Evolutionary conservation across 768 basidiomycete genomes (phyloP).

Genomic region (Hygrophorus russula): DNA sequence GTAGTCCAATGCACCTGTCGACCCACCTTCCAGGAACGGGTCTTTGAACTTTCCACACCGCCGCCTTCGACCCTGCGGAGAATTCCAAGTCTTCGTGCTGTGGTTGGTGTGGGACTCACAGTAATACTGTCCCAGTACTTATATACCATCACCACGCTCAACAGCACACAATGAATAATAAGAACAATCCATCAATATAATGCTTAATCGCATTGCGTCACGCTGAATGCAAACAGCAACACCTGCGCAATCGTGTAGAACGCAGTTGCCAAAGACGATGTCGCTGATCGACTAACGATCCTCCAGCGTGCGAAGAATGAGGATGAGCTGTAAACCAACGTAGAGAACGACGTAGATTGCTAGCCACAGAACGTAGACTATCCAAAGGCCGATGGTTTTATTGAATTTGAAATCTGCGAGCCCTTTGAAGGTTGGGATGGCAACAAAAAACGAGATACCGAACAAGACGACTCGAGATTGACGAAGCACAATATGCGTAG

Average conservation of each 20-base stretch:
- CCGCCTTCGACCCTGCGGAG: constrained; percentile 93
- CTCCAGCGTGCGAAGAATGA: constrained; percentile 94
- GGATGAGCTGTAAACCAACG: constrained; percentile 81
- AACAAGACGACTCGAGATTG: no score
- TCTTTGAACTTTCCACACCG: constrained; percentile 98
- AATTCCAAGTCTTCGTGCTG: constrained; percentile 95
- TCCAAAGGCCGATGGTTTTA: constrained; percentile 74
- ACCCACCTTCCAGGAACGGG: constrained; percentile 53
- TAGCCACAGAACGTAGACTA: constrained; percentile 87
- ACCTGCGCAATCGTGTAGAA: constrained; percentile 90
- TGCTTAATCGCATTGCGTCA: constrained; percentile 92
- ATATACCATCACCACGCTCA: constrained; percentile 99
- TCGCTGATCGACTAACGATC: constrained; percentile 97
- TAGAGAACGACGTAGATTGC: constrained; percentile 79
- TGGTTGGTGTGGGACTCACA: constrained; percentile 32
- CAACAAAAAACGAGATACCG: constrained; percentile 80
- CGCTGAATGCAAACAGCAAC: constrained; percentile 87
- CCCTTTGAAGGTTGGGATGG: constrained; percentile 91
- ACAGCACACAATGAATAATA: constrained; percentile 88
- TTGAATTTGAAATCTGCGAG: constrained; percentile 69
- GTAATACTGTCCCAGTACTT: constrained; percentile 99
- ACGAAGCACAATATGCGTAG: constrained; percentile 83
- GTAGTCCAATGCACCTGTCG: constrained; percentile 25
- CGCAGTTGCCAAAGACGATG: constrained; percentile 81
- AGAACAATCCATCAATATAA: constrained; percentile 97